Base-by-base conservation (phyloP, 2,329 filamentous ascomycete species). In the Acephala macrosclerotiorum region DNA sequence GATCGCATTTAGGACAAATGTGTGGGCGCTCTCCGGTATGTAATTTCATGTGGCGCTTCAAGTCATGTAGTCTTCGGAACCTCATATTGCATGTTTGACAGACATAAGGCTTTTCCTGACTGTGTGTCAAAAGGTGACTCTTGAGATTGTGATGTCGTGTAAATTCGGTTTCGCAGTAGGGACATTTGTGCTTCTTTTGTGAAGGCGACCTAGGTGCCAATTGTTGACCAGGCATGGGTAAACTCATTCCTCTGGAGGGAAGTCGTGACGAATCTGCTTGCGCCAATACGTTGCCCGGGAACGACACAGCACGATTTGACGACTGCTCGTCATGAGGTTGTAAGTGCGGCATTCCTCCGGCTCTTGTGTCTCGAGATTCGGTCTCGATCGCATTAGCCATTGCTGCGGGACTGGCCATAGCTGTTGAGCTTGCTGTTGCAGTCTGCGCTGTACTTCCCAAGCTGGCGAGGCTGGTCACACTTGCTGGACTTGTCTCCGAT, bases 141-240 rank as follows among this genome's bases (percentile, higher is more conserved):
- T 98, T 99, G 33, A 98, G 86, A 75, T 99, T 98, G 77, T 98
- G 96, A 77, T 98, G 96, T 53, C 96, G 89, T 33, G 96, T 99
- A 73, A 99, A 99, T 75, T 97, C 96, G 5, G 96, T 97, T 45
- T 93, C 89, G 83, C 96, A 99, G 78, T 97, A 97, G 0, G 93
- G 95, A 76, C 96, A 99, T 78, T 96, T 97, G 81, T 99, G 95
- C 75, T 96, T 95, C 81, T 97, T 97, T 60, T 87, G 85, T 29
- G 89, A 89, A 0, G 91, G 90, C 6, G 93, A 93, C 72, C 88
- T 87, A 57, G 89, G 88, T 61, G 82, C 72, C 74, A 83, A 64
- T 70, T 82, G 77, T 77, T 65, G 79, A 35, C 80, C 79, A 22
- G 83, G 79, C 79, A 87, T 83, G 8, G 87, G 86, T 69, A 87